phyloP scores from a whole-genome alignment of 306 rosid genomes.

The Sicyos edulis region DNA sequence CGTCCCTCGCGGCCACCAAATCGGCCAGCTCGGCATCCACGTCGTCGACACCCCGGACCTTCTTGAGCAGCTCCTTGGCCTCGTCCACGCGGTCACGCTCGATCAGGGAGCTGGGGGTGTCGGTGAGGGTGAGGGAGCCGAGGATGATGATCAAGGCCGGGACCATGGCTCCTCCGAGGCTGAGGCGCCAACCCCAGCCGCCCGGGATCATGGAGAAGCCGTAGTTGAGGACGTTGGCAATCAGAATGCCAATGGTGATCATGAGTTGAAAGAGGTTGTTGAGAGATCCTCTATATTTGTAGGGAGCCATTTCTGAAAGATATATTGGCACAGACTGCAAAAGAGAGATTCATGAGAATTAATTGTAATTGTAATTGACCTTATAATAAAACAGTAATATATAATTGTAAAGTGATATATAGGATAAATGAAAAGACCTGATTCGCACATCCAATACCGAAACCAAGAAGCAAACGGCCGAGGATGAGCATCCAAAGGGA shows the following conservation, averaged over 20 bases:
- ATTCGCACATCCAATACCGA: conserved; percentile 80
- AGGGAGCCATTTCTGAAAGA: conserved; percentile 73
- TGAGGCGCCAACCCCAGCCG: conserved; percentile 73
- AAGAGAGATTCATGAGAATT: background rate
- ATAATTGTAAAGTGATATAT: too few relatives aligned
- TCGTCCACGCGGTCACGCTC: conserved; percentile 38
- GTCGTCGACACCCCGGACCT: conserved; percentile 38
- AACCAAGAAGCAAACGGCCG: conserved; percentile 69
- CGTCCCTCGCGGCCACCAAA: conserved; percentile 50
- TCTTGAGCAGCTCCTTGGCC: conserved; percentile 40
- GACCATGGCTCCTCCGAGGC: conserved; percentile 66
- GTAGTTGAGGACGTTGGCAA: conserved; percentile 58
- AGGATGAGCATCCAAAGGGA: conserved; percentile 52
- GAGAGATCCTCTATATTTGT: conserved; percentile 46
- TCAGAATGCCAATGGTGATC: conserved; percentile 62
- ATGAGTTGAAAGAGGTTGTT: conserved; percentile 75
- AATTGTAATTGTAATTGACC: too few relatives aligned
- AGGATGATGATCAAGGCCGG: conserved; percentile 56
- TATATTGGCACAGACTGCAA: conserved; percentile 73
- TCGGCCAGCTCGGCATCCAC: conserved; percentile 59
- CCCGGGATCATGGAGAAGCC: conserved; percentile 38
- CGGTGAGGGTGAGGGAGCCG: conserved; percentile 54
- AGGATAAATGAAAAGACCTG: too few relatives aligned
- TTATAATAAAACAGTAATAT: too few relatives aligned
- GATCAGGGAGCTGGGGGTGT: conserved; percentile 69